Evolutionary conservation across 2,329 filamentous ascomycete species (phyloP).

Genomic region (Talaromyces rugulosus): DNA sequence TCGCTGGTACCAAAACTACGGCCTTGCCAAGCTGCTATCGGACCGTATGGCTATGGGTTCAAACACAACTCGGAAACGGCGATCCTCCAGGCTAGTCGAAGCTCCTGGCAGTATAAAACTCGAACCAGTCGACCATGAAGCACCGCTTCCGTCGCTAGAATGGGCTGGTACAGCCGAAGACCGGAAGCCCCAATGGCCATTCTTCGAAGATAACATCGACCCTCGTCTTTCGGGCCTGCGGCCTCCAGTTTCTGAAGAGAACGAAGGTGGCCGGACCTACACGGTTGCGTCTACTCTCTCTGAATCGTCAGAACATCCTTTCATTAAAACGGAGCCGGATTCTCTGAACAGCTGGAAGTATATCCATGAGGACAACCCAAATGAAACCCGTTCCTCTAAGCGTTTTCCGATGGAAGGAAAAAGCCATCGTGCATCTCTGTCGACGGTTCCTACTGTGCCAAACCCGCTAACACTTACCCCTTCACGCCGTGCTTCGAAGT

Average conservation of each 20-base stretch:
- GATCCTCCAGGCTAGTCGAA: conserved; percentile 20
- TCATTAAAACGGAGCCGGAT: conserved; percentile 3
- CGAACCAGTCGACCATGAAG: not conserved
- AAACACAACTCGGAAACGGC: conserved; percentile 65
- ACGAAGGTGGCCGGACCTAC: not conserved
- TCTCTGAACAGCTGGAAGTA: not conserved
- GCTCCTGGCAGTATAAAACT: conserved; percentile 2
- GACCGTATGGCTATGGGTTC: conserved; percentile 71
- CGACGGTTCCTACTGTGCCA: not conserved
- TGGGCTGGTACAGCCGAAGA: not conserved
- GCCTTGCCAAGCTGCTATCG: conserved; percentile 68
- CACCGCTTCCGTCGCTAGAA: not conserved
- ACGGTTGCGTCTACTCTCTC: not conserved
- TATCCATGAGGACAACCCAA: not conserved
- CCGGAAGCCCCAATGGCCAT: not conserved
- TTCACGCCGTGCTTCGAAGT: conserved; percentile 17
- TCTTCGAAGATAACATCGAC: conserved; percentile 10
- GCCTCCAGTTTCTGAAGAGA: not conserved
- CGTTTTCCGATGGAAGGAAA: not conserved
- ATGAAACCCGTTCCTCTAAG: not conserved
- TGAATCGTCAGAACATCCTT: not conserved
- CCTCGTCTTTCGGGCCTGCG: conserved; percentile 8
- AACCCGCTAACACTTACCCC: conserved; percentile 16
- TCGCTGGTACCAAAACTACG: conserved; percentile 69
- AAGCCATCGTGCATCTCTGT: not conserved